A percentile compares a stretch with the other conserved stretches of the same genome.
These are phyloP conservation scores for Meyerozyma guilliermondii DNA, from an alignment of 1,139 yeast species.

Conservation along the genomic window DNA sequence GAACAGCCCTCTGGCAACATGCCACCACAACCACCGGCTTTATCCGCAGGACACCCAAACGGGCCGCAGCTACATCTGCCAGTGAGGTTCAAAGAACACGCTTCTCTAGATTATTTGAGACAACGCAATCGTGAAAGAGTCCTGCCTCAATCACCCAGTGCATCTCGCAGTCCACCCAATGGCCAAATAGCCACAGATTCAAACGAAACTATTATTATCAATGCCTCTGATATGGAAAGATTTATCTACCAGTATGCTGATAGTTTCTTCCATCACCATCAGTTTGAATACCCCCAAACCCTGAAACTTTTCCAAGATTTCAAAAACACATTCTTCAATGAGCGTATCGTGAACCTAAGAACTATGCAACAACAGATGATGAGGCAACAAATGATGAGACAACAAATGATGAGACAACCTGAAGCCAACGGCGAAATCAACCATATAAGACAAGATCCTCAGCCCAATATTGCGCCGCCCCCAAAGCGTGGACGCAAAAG, in stretches of 20 bases:
- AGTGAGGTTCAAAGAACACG: neutral
- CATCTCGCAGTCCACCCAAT: neutral
- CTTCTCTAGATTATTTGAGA: neutral
- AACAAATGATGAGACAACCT: constrained; percentile 11
- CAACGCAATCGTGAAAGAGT: neutral
- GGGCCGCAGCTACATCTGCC: neutral
- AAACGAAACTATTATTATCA: constrained; percentile 11
- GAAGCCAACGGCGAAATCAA: constrained; percentile 3
- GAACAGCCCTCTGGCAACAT: neutral
- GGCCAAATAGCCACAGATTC: neutral
- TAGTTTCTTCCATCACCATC: constrained; percentile 40
- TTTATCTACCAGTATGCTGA: constrained; percentile 47
- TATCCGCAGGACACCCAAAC: neutral
- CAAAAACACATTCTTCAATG: constrained; percentile 46
- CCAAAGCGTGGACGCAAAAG: constrained; percentile 6
- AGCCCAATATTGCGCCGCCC: constrained; percentile 12
- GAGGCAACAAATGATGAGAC: constrained; percentile 12
- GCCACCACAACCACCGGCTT: neutral
- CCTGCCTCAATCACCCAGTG: neutral
- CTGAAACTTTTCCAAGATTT: constrained; percentile 46
- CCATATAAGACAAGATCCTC: constrained; percentile 7
- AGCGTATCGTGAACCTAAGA: constrained; percentile 35
- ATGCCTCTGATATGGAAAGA: constrained; percentile 42
- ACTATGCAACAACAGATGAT: constrained; percentile 20
- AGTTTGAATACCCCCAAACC: constrained; percentile 45